phyloP scores from a whole-genome alignment of 192 early-diverging fungal genomes.

The Umbelopsis sp. region DNA sequence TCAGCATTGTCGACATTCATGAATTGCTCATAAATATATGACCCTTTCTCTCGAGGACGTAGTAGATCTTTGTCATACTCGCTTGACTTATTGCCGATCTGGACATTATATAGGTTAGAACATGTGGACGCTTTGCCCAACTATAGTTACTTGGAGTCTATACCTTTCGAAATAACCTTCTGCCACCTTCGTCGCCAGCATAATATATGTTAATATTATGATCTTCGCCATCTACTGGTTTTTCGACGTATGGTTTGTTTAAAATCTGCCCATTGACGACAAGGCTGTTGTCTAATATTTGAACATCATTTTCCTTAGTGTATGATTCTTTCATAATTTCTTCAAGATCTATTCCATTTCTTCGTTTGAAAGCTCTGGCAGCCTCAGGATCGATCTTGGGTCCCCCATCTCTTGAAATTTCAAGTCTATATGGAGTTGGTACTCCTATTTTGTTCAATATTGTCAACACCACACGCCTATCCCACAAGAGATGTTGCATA shows the following conservation, averaged over 20 bases:
- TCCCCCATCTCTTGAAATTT: constrained; percentile 71
- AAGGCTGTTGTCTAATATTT: constrained; percentile 62
- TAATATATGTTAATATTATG: constrained; percentile 99
- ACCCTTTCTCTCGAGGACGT: constrained; percentile 72
- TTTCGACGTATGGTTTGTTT: constrained; percentile 96
- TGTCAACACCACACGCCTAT: constrained; percentile 83
- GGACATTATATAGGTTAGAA: not conserved
- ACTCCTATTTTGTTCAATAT: constrained; percentile 81
- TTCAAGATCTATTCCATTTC: constrained; percentile 33
- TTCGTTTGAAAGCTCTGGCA: constrained; percentile 24
- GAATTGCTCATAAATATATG: constrained; percentile 95
- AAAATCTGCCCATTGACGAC: constrained; percentile 70
- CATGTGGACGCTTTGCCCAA: no score
- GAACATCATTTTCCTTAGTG: not conserved
- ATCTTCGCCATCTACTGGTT: constrained; percentile 92
- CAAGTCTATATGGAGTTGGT: constrained; percentile 76
- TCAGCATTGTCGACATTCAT: constrained; percentile 93
- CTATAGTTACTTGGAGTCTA: not conserved
- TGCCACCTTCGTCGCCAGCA: constrained; percentile 78
- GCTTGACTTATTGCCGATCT: constrained; percentile 94
- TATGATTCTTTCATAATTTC: constrained; percentile 20
- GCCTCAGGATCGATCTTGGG: constrained; percentile 42
- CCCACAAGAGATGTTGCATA: constrained; percentile 86
- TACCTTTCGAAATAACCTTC: constrained; percentile 79
- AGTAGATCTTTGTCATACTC: constrained; percentile 78